A percentile compares a stretch with the other conserved stretches of the same genome.
phyloP scores from a whole-genome alignment of 176 grass and related monocot genomes.

The Eragrostis curvula region DNA sequence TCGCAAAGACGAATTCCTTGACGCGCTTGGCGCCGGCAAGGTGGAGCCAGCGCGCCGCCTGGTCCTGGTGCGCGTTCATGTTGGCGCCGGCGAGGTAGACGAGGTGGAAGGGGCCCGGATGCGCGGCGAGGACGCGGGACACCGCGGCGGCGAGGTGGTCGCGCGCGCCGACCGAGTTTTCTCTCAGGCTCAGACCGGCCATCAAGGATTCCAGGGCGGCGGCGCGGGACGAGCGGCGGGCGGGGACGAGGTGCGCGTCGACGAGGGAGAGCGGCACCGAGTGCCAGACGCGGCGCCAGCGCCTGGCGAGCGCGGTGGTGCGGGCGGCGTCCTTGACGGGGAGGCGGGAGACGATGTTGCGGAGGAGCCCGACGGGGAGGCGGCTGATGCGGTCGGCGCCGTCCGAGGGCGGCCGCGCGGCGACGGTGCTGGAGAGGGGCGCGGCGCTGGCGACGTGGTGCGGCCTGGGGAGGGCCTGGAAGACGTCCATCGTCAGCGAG shows the following conservation, averaged over 20 bases:
- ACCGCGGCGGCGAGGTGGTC: neutral
- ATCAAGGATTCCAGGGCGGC: neutral
- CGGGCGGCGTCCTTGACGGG: neutral
- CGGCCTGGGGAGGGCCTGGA: neutral
- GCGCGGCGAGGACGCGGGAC: constrained; percentile 11
- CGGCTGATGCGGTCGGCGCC: constrained; percentile 6
- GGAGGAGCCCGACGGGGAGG: neutral
- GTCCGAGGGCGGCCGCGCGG: neutral
- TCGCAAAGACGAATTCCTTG: neutral
- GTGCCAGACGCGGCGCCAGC: constrained; percentile 7
- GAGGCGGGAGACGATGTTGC: constrained; percentile 21
- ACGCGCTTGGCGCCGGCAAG: constrained; percentile 5
- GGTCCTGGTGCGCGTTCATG: neutral
- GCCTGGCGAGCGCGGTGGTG: neutral
- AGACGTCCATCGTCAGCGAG: neutral
- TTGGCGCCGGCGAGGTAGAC: neutral
- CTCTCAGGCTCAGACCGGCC: too few relatives aligned
- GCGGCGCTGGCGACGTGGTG: neutral
- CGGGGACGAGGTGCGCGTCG: constrained; percentile 2
- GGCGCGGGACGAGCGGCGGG: neutral
- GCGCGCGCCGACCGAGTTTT: too few relatives aligned
- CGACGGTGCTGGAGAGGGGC: neutral
- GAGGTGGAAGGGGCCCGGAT: constrained; percentile 12
- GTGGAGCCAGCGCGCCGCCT: neutral
- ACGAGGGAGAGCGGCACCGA: constrained; percentile 1